phyloP scores from a whole-genome alignment of 2,329 filamentous ascomycete species.

The Trichoderma aggressivum region DNA sequence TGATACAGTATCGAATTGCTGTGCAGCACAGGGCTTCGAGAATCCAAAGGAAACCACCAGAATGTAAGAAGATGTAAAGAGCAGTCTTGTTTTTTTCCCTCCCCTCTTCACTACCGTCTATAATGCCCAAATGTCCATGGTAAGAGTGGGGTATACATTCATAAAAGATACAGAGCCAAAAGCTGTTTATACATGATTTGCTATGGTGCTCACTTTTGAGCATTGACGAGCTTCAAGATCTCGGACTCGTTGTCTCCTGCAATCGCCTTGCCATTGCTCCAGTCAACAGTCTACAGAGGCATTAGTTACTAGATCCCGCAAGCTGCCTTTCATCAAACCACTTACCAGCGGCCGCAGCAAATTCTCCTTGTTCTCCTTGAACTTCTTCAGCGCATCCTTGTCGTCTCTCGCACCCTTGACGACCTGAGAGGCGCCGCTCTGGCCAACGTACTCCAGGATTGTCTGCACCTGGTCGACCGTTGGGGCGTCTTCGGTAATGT shows the following conservation, averaged over 20 bases:
- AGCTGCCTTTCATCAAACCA: conserved; percentile 22
- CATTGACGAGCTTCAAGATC: conserved; percentile 76
- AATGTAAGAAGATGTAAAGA: neutral
- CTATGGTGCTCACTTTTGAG: conserved; percentile 38
- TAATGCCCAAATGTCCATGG: conserved; percentile 1
- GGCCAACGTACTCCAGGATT: conserved; percentile 78
- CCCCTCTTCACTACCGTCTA: conserved; percentile 13
- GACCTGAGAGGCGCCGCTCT: conserved; percentile 55
- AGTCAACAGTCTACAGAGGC: conserved; percentile 67
- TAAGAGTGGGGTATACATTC: conserved; percentile 19
- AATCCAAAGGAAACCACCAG: neutral
- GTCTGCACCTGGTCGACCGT: conserved; percentile 79
- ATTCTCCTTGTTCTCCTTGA: conserved; percentile 64
- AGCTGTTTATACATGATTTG: conserved; percentile 20
- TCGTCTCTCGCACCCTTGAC: conserved; percentile 71
- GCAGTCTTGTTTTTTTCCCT: neutral
- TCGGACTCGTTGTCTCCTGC: conserved; percentile 79
- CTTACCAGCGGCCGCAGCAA: conserved; percentile 77
- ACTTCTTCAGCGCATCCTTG: conserved; percentile 74
- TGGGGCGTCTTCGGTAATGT: conserved; percentile 75
- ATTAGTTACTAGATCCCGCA: neutral
- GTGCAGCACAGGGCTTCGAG: too few species aligned
- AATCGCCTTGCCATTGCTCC: conserved; percentile 83
- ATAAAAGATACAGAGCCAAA: conserved; percentile 1
- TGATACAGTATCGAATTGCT: neutral